Evolutionary conservation across 805 yeast genomes (phyloP), one percentile per base, ranked within the genome.

Genomic region (Candida fluviatilis): DNA sequence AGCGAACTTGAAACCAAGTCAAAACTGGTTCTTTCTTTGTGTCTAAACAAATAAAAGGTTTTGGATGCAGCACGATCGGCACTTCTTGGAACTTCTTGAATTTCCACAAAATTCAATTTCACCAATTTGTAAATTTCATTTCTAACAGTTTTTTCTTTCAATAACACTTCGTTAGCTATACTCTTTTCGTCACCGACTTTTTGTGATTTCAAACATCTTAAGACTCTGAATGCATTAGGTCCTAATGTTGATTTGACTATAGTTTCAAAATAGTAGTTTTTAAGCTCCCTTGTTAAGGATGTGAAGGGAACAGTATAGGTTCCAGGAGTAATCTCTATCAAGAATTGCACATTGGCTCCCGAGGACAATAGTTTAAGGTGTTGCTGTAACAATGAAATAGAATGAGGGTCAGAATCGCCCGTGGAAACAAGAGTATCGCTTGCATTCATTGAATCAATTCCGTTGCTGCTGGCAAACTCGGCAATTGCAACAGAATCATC

Each of bases 51-150:
- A 55, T 78, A 93, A 19, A 85, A 83, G 1, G 97, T 83, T 48
- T 95, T 79, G 29, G 86, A 80, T 0, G 97, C 95, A 2, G 95
- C 90, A 48, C 98, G 74, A 57, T 93, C 98, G 17, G 80, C 82
- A 6, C 95, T 83, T 51, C 91, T 77, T 10, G 98, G 97, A 19
- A 93, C 84, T 63, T 93, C 99, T 61, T 91, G 98, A 26, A 90
- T 73, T 55, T 91, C 96, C 14, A 90, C 66, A 14, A 85, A 74
- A 44, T 90, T 88, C 46, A 78, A 71, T 37, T 74, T 76, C 18
- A 85, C 74, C 38, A 93, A 64, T 24, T 76, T 75, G 33, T 83
- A 76, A 31, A 89, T 64, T 31, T 83, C 79, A 28, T 81, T 78
- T 40, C 96, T 72, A 6, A 89, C 84, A 26, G 80, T 84, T 42